phyloP scores from a whole-genome alignment of 768 basidiomycete species.

The Dacryopinax spathularia region DNA sequence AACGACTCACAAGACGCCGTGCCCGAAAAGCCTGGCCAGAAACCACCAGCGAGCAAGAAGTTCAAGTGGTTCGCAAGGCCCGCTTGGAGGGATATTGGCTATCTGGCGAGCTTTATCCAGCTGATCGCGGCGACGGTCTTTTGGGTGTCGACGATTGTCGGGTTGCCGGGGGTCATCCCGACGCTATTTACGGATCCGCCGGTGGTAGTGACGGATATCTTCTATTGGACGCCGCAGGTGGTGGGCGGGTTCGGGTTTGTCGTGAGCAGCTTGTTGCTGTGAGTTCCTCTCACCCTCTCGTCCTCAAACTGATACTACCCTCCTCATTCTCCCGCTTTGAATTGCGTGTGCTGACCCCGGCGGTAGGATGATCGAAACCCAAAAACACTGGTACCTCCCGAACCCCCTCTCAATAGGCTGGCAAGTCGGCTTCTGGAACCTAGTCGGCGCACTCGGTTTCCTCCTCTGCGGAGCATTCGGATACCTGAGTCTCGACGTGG shows the following conservation, averaged over 20 bases:
- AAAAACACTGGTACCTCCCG: slow-evolving; percentile 40
- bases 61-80: slow-evolving; percentile 26
- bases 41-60: slow-evolving; percentile 18
- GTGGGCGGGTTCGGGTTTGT: slow-evolving; percentile 43
- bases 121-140: slow-evolving; percentile 44
- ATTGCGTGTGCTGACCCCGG: not conserved
- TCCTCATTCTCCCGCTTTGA: not conserved
- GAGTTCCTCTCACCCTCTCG: not conserved
- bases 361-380: slow-evolving; percentile 37
- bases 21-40: not conserved
- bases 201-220: slow-evolving; percentile 31
- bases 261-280: slow-evolving; percentile 30
- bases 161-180: slow-evolving; percentile 30
- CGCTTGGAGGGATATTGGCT: slow-evolving; percentile 32
- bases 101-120: slow-evolving; percentile 38
- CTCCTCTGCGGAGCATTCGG: slow-evolving; percentile 44
- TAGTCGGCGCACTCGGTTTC: slow-evolving; percentile 45
- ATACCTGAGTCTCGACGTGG: slow-evolving; percentile 22
- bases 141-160: slow-evolving; percentile 37
- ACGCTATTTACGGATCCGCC: slow-evolving; percentile 18
- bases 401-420: slow-evolving; percentile 36
- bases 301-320: not conserved
- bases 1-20: slow-evolving; percentile 7
- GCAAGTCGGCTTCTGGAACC: slow-evolving; percentile 44
- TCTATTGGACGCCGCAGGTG: slow-evolving; percentile 51